These are phyloP conservation scores for Ceratobasidium sp. DNA, from an alignment of 1,284 basidiomycete species.

Conservation along the genomic window DNA sequence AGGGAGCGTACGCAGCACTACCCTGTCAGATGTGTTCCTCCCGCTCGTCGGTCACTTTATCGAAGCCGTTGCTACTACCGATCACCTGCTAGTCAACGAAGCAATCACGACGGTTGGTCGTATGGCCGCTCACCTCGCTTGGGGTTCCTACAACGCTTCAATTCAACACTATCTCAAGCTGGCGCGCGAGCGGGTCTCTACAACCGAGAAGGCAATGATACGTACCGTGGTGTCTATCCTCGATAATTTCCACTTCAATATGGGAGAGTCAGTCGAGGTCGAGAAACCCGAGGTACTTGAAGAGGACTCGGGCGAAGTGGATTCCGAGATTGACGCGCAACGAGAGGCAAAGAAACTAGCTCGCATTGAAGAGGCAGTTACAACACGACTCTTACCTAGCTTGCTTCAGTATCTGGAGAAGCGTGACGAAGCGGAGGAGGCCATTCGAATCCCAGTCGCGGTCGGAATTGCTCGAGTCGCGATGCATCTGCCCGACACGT, in stretches of 20 bases:
- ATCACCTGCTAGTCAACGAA: conserved; percentile 93
- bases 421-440: conserved; percentile 85
- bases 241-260: conserved; percentile 92
- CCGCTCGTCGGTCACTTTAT: conserved; percentile 90
- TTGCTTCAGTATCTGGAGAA: conserved; percentile 83
- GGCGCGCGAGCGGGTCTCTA: conserved; percentile 70
- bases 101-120: conserved; percentile 82
- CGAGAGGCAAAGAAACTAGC: conserved; percentile 38
- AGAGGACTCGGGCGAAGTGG: conserved; percentile 50
- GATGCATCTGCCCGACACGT: conserved; percentile 76
- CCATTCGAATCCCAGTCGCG: conserved; percentile 86
- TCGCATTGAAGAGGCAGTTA: conserved; percentile 81
- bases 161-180: conserved; percentile 86
- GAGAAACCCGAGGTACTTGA: conserved; percentile 49
- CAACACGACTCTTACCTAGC: conserved; percentile 76
- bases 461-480: conserved; percentile 90
- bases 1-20: conserved; percentile 74
- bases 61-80: conserved; percentile 71
- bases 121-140: conserved; percentile 78
- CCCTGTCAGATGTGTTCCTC: conserved; percentile 84
- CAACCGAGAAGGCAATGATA: conserved; percentile 86
- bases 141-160: conserved; percentile 86
- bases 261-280: conserved; percentile 63
- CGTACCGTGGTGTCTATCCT: conserved; percentile 87
- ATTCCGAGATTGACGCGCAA: conserved; percentile 45